Evolutionary conservation across 495 filamentous ascomycete species (phyloP).

Genomic region (Neurospora discreta): DNA sequence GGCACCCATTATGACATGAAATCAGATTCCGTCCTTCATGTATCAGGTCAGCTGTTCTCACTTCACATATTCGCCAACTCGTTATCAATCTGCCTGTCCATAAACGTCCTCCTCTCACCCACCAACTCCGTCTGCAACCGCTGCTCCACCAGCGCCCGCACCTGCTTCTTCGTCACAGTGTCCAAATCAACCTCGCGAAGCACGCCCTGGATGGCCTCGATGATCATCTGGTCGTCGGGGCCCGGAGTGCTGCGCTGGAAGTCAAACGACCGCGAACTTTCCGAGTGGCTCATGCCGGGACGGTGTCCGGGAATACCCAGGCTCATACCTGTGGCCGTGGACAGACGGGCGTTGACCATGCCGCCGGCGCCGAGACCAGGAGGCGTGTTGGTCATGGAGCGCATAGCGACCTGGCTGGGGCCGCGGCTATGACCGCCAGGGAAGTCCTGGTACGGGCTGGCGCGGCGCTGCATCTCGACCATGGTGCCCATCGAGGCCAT

Average conservation of each 20-base stretch:
- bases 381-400: constrained; percentile 32
- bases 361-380: constrained; percentile 28
- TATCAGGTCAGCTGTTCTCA: background rate
- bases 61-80: constrained; percentile 87
- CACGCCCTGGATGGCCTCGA: constrained; percentile 71
- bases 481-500: constrained; percentile 39
- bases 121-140: constrained; percentile 75
- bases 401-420: constrained; percentile 19
- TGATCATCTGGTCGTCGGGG: constrained; percentile 64
- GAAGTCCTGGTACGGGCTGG: constrained; percentile 41
- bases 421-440: constrained; percentile 12
- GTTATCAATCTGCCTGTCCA: constrained; percentile 84
- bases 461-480: constrained; percentile 28
- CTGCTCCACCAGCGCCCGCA: constrained; percentile 83
- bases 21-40: background rate
- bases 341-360: constrained; percentile 27
- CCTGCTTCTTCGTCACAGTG: constrained; percentile 96
- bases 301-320: constrained; percentile 27
- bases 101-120: constrained; percentile 70
- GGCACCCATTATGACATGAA: background rate
- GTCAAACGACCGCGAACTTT: constrained; percentile 60
- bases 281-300: constrained; percentile 30
- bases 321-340: constrained; percentile 28
- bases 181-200: constrained; percentile 89
- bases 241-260: constrained; percentile 56